These are phyloP conservation scores for Fusarium sp. DNA, from an alignment of 2,329 filamentous ascomycete species.

Conservation along the genomic window DNA sequence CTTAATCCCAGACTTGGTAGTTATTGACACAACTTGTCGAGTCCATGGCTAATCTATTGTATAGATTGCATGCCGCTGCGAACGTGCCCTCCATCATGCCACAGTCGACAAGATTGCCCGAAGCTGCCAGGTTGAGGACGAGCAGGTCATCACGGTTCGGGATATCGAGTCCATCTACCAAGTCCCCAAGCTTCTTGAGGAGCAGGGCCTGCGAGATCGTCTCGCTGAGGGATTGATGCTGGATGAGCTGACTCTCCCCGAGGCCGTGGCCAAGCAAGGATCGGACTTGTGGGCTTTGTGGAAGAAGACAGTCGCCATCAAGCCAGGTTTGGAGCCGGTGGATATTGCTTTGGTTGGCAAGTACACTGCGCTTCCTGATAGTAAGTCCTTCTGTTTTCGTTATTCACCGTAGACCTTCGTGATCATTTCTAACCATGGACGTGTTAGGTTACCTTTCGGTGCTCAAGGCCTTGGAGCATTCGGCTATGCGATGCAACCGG, in stretches of 20 bases:
- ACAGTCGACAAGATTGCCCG: conserved; percentile 89
- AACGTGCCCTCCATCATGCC: conserved; percentile 75
- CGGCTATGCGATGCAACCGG: conserved; percentile 84
- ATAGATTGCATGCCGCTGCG: conserved; percentile 92
- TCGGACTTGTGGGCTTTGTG: conserved; percentile 79
- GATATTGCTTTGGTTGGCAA: conserved; percentile 94
- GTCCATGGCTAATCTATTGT: conserved; percentile 1
- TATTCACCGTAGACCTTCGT: no score
- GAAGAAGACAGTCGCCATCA: conserved; percentile 75
- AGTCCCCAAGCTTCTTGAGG: conserved; percentile 86
- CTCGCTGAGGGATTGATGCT: conserved; percentile 75
- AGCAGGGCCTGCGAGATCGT: conserved; percentile 78
- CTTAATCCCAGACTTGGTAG: conserved; percentile 75
- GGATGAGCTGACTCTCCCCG: conserved; percentile 65
- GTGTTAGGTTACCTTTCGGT: conserved; percentile 78
- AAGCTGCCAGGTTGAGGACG: conserved; percentile 87
- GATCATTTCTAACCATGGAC: conserved; percentile 73
- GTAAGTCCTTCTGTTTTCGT: background rate
- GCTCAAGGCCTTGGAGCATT: conserved; percentile 87
- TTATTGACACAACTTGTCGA: conserved; percentile 20
- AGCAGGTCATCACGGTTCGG: conserved; percentile 89
- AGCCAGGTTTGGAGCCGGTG: conserved; percentile 74
- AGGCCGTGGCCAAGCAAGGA: conserved; percentile 70
- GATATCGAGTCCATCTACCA: conserved; percentile 93
- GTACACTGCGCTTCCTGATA: conserved; percentile 67